Evolutionary conservation across 805 yeast genomes (phyloP), one percentile per base, ranked within the genome.

Genomic region (Hemisphaericaspora nanyangensis): DNA sequence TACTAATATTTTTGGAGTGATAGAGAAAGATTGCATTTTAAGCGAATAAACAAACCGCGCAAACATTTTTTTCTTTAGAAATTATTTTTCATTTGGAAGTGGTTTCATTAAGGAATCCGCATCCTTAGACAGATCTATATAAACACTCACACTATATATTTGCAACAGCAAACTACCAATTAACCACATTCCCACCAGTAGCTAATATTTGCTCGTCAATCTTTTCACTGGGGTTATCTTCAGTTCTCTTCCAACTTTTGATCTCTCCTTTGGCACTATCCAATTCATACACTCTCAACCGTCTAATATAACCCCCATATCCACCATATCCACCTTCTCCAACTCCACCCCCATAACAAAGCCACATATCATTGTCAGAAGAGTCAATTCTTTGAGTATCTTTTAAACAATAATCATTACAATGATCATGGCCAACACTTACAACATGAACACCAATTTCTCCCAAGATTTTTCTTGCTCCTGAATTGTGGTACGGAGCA

Each of bases 291-390:
- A 82, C 51, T 35, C 99, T 70, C 32, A 88, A 53, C 39, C 97
- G 72, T 50, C 99, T 76, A n/a, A 82, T 70, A 24, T 83, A 86
- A 2, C 90, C 91, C 1, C 89, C 91, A 52, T 89, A 88, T 0
- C 97, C 97, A 7, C 84, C 97, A 56, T 93, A 93, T 0, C 96
- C 98, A 29, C 98, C 99, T 62, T 87, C 95, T 12, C 98, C 99
- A 5, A 77, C 73, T 1, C 81, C 95, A 18, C 99, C 99, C 3
- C 96, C 99, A 55, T 88, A 89, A 54, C 99, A 93, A 25, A 93
- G 64, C 95, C 95, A 87, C 24, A 83, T 61, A 40, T 63, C 63
- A 50, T 70, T 58, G 26, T 56, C 53, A 4, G 45, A 31, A 10
- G 47, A 7, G 6, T 49, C 43, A 2, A 54, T 50, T n/a, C 64